Evolutionary conservation across 768 basidiomycete species (phyloP).

Genomic region (Myochromella boudieri): DNA sequence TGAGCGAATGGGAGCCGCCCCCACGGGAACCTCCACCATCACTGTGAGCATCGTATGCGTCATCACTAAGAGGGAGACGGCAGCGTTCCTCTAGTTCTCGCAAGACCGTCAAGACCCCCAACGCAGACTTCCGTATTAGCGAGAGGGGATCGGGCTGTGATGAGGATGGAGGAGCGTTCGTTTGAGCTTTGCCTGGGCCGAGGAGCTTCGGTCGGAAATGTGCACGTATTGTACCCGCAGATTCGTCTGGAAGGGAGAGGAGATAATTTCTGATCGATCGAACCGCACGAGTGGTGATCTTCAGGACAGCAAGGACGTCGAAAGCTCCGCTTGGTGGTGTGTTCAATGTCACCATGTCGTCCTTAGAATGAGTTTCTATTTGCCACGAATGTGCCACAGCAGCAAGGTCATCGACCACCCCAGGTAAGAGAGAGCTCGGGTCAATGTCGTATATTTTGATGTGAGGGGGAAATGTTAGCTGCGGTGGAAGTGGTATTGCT

Average conservation of each 20-base stretch:
- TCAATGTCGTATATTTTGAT: constrained; percentile 71
- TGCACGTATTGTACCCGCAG: constrained; percentile 50
- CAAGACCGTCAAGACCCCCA: constrained; percentile 81
- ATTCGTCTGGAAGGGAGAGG: constrained; percentile 78
- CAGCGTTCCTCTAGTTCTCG: constrained; percentile 78
- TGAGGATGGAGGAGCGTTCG: constrained; percentile 28
- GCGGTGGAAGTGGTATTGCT: constrained; percentile 43
- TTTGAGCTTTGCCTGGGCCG: constrained; percentile 35
- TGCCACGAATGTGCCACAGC: constrained; percentile 65
- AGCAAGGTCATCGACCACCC: constrained; percentile 73
- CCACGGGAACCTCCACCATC: constrained; percentile 53
- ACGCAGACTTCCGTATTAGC: constrained; percentile 70
- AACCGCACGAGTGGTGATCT: constrained; percentile 78
- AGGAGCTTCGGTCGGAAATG: constrained; percentile 58
- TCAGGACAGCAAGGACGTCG: constrained; percentile 71
- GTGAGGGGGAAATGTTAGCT: constrained; percentile 48
- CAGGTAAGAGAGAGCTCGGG: constrained; percentile 75
- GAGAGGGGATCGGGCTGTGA: constrained; percentile 58
- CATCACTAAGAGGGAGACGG: constrained; percentile 74
- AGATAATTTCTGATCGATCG: constrained; percentile 84
- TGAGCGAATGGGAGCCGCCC: constrained; percentile 35
- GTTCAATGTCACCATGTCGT: constrained; percentile 6
- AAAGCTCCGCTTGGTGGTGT: constrained; percentile 24
- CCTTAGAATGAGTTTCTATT: constrained; percentile 32
- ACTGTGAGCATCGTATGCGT: constrained; percentile 80